These are phyloP conservation scores for Aureobasidium sp. DNA, from an alignment of 2,329 filamentous ascomycete species.

Conservation along the genomic window DNA sequence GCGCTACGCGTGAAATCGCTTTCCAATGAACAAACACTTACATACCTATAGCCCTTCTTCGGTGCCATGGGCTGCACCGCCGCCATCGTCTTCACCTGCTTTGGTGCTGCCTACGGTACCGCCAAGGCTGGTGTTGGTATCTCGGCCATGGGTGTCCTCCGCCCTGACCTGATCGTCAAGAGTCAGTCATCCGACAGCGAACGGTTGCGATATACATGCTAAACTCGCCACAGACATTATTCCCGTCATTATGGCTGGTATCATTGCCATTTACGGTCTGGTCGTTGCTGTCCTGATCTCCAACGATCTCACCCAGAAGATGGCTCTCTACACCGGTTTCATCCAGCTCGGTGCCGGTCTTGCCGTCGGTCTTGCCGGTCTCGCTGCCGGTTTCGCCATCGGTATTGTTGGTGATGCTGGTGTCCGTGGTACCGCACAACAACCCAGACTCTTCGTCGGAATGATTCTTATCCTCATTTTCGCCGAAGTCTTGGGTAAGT, in stretches of 20 bases:
- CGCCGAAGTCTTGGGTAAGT: conserved; percentile 91
- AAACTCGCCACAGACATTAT: conserved; percentile 70
- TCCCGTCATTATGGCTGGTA: conserved; percentile 99
- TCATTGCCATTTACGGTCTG: conserved; percentile 85
- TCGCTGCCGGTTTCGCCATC: conserved; percentile 41
- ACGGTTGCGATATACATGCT: conserved; percentile 2
- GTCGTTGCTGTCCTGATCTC: conserved; percentile 50
- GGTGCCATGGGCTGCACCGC: conserved; percentile 94
- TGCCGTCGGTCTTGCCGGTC: conserved; percentile 39
- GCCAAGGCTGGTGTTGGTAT: conserved; percentile 99
- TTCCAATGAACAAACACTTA: conserved; percentile 22
- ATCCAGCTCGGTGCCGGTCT: conserved; percentile 49
- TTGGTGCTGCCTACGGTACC: conserved; percentile 95
- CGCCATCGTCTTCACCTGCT: conserved; percentile 93
- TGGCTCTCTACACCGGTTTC: conserved; percentile 45
- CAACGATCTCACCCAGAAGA: conserved; percentile 43
- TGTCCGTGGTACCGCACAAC: conserved; percentile 79
- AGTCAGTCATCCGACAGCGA: conserved; percentile 56
- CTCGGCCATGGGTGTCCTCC: conserved; percentile 93
- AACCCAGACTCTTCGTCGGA: conserved; percentile 83
- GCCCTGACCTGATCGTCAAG: conserved; percentile 98
- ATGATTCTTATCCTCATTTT: conserved; percentile 99
- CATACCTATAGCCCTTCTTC: conserved; percentile 66
- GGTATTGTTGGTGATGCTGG: conserved; percentile 66
- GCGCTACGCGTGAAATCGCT: neutral